Base-by-base conservation (phyloP, 306 rosid genomes). In the Lathyrus oleraceus region DNA sequence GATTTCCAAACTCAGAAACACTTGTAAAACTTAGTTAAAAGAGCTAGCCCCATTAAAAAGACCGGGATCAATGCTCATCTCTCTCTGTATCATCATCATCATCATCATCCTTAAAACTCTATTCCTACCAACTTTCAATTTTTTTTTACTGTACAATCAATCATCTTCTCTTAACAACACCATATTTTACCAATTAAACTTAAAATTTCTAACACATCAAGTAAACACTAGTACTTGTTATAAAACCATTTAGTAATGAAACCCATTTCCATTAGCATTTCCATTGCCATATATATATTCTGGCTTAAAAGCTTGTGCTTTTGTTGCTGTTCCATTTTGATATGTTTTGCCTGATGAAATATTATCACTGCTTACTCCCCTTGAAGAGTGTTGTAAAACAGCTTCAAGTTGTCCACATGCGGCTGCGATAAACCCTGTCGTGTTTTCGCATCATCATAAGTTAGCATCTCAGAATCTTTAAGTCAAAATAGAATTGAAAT, bases 361-460 rank as follows among this genome's bases (percentile, higher is more conserved):
- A 23, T 82, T 42, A 23, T 82, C 89, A 51, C 19, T 81, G 27
- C 74, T 81, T 69, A 74, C 83, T 70, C 82, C 84, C 13, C 78
- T 89, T 65, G 86, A 82, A n/a, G 61, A 80, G 52, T 71, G 69
- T 28, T 67, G 89, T 35, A 87, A 71, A 20, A 83, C 70, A 49
- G 68, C 76, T 56, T 87, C 96, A 72, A 88, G 64, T 74, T 87
- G 71, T 54, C 96, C 83, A 48, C 98, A 79, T 74, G 96, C 85
- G 13, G 98, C 97, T 56, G 85, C 94, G 40, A 90, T 78, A 32
- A 93, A 89, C 67, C 98, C 98, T 92, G 78, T 64, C 88, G 78
- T 64, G 74, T 20, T 75, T 63, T 10, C 54, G 52, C 51, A 40
- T 19, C 39, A 61, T 25, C 65, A 48, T 0, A 76, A 52, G 76